These are phyloP conservation scores for Immersiella caudata DNA, from an alignment of 495 filamentous ascomycete genomes.

Conservation along the genomic window DNA sequence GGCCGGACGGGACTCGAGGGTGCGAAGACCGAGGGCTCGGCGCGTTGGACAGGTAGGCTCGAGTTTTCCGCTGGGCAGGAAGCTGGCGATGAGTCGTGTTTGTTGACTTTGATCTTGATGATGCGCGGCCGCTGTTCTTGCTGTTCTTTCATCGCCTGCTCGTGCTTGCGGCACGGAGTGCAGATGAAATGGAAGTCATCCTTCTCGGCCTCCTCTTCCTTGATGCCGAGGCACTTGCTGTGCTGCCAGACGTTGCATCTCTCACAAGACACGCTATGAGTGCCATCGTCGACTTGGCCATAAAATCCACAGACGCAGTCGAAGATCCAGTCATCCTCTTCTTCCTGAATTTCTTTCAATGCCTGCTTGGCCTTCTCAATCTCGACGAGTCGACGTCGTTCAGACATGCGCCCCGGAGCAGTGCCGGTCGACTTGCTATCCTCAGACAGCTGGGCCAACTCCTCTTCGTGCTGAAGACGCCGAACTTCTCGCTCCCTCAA, in stretches of 20 bases:
- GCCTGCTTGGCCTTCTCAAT: constrained; percentile 75
- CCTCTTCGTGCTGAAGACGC: constrained; percentile 79
- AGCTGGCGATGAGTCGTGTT: constrained; percentile 45
- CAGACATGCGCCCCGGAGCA: constrained; percentile 69
- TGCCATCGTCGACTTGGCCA: constrained; percentile 90
- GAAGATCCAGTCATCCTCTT: constrained; percentile 90
- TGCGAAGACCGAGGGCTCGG: constrained; percentile 19
- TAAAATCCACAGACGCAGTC: constrained; percentile 90
- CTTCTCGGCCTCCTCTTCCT: constrained; percentile 72
- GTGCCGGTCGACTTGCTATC: constrained; percentile 68
- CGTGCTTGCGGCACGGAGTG: constrained; percentile 65
- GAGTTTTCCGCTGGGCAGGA: constrained; percentile 5
- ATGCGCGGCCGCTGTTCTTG: constrained; percentile 47
- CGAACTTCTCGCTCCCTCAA: constrained; percentile 80
- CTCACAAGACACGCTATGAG: constrained; percentile 93
- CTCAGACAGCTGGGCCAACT: constrained; percentile 75
- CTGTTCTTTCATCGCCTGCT: constrained; percentile 40
- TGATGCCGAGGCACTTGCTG: constrained; percentile 83
- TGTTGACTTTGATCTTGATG: constrained; percentile 75
- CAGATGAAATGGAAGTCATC: constrained; percentile 92
- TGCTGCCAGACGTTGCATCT: constrained; percentile 96
- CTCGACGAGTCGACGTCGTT: constrained; percentile 75
- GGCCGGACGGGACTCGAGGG: constrained; percentile 9
- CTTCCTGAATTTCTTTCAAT: constrained; percentile 66
- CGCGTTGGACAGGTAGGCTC: constrained; percentile 7